These are phyloP conservation scores for Chaetomiaceae sp. DNA, from an alignment of 2,329 filamentous ascomycete species.

Conservation along the genomic window DNA sequence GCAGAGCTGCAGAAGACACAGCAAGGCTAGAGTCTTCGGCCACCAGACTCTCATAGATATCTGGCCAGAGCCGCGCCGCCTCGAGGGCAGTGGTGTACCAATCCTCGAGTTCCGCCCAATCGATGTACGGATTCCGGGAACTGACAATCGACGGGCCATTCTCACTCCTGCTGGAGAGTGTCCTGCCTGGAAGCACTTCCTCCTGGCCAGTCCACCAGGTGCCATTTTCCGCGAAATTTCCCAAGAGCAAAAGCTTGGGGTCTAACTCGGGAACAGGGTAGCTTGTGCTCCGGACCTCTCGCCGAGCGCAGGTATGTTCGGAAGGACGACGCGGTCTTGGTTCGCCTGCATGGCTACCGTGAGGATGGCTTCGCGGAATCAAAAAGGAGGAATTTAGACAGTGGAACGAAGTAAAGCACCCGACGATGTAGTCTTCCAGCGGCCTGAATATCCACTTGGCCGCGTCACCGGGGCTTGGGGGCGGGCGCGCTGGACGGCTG, in stretches of 20 bases:
- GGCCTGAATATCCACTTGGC: conserved; percentile 64
- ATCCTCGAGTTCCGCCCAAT: conserved; percentile 65
- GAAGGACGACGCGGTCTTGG: conserved; percentile 13
- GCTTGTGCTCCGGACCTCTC: conserved; percentile 34
- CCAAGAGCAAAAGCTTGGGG: conserved; percentile 68
- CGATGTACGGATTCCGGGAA: conserved; percentile 62
- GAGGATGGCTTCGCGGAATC: conserved; percentile 38
- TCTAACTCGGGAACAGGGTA: conserved; percentile 59
- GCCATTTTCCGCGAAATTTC: conserved; percentile 75
- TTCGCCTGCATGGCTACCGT: conserved; percentile 25
- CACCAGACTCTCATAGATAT: conserved; percentile 52
- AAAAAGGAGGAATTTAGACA: conserved; percentile 75
- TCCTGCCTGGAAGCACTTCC: conserved; percentile 33
- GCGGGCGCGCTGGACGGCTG: conserved; percentile 10
- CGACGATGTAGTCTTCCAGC: conserved; percentile 72
- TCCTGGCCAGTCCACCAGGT: conserved; percentile 71
- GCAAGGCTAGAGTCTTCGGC: conserved; percentile 31
- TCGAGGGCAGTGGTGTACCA: conserved; percentile 73
- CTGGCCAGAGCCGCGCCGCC: conserved; percentile 63
- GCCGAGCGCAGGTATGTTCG: conserved; percentile 31
- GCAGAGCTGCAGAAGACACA: conserved; percentile 36
- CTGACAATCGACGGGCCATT: conserved; percentile 43
- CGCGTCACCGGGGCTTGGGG: conserved; percentile 30
- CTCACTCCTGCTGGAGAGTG: conserved; percentile 33
- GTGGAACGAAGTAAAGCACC: conserved; percentile 64